Evolutionary conservation across 805 yeast genomes (phyloP), one percentile per base, ranked within the genome.

Genomic region (Candida coquimbonensis): DNA sequence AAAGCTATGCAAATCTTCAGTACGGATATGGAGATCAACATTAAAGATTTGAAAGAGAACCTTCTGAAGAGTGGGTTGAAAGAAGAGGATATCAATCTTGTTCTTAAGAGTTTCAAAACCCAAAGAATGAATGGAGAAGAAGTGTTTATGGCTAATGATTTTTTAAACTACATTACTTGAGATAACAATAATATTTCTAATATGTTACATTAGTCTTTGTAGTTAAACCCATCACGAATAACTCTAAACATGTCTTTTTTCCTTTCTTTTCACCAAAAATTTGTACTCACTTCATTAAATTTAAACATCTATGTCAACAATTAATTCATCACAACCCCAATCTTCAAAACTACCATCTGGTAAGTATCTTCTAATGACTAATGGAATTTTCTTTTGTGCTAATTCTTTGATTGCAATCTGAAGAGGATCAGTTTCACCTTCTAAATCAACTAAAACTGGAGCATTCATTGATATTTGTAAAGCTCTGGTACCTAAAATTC

Each of bases 261-360:
- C 16, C 3, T 33, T n/a, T 33, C 7, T 7, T 33, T 16, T 17
- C 31, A 40, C 24, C 24, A 21, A 21, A 21, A 21, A 21, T 21
- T 21, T 3, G 5, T 5, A 21, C 7, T 21, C 24, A 21, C 24
- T 21, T 21, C 24, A 21, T 21, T 21, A 21, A 21, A 21, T 45
- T 39, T 42, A 59, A 44, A 59, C 58, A 48, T 59, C 63, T 32
- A 59, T 79, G 65, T 93, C 98, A 47, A 90, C 87, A 62, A 93
- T 90, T 61, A 93, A 77, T 69, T 93, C 99, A 66, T 93, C 98
- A 60, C 96, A 93, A 44, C 96, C 96, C 99, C 99, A 93, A 64
- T 93, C 99, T 69, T 93, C 99, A 60, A 80, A 91, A 44, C 95
- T 80, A 7, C 98, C 96, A 63, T 95, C 99, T 4, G 99, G 99